Evolutionary conservation across 139 green algal species (phyloP).

Genomic region (Coelastrella sp.): DNA sequence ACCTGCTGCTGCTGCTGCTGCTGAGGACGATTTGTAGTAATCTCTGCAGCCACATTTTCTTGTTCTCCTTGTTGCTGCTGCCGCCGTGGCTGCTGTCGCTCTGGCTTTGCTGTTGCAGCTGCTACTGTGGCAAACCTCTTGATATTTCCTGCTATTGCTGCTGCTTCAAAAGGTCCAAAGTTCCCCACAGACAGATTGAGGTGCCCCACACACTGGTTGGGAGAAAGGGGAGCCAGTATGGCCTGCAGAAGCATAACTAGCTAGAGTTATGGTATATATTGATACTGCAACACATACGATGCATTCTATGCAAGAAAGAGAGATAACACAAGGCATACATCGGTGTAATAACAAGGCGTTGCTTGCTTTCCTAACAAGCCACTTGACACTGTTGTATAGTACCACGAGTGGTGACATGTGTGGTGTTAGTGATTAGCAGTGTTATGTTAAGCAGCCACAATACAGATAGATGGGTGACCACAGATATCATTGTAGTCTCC

Average conservation of each 20-base stretch:
- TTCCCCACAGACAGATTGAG: constrained; percentile 27
- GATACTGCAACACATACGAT: not conserved
- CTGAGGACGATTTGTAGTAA: not conserved
- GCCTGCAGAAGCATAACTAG: not conserved
- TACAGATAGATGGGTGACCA: no score
- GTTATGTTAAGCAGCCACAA: no score
- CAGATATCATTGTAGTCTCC: not conserved
- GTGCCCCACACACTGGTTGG: not conserved
- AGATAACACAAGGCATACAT: not conserved
- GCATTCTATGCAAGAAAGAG: not conserved
- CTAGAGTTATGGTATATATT: not conserved
- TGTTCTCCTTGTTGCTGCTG: not conserved
- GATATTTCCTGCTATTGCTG: constrained; percentile 12
- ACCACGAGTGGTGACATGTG: no score
- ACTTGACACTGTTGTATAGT: no score
- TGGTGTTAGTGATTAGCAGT: no score
- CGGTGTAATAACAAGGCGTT: no score
- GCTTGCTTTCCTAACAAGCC: no score
- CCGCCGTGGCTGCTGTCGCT: not conserved
- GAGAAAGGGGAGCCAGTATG: not conserved
- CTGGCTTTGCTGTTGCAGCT: not conserved
- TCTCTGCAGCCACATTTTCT: not conserved
- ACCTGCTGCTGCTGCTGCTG: not conserved
- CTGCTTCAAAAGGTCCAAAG: constrained; percentile 33
- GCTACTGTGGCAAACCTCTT: constrained; percentile 2